Evolutionary conservation across 495 filamentous ascomycete genomes (phyloP).

Genomic region (Chlorociboria aeruginascens): DNA sequence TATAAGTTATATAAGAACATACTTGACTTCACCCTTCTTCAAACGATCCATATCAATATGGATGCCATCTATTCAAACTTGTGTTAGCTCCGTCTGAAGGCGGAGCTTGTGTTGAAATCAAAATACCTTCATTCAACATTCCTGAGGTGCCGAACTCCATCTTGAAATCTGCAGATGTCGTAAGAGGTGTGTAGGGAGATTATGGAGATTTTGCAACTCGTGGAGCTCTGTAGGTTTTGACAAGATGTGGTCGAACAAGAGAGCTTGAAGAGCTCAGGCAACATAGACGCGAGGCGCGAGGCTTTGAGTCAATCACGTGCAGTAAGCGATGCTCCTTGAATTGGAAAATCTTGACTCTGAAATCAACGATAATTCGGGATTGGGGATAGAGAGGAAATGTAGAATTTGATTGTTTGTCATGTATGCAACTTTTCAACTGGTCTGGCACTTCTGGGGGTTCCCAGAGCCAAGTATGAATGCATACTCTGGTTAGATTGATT

Average conservation of each 20-base stretch:
- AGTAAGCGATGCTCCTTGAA: background rate
- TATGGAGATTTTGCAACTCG: background rate
- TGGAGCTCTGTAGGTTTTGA: background rate
- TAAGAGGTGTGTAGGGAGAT: background rate
- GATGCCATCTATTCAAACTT: slow-evolving; percentile 68
- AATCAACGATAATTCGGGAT: too few species aligned
- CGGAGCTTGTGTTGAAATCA: slow-evolving; percentile 5
- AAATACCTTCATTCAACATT: slow-evolving; percentile 57
- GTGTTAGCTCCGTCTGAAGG: slow-evolving; percentile 10
- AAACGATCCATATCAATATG: slow-evolving; percentile 95
- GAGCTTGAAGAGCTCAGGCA: slow-evolving; percentile 18
- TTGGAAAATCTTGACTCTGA: too few species aligned
- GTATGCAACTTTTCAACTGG: too few species aligned
- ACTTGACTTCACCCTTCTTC: slow-evolving; percentile 89
- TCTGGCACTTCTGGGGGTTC: too few species aligned
- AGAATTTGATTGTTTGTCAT: background rate
- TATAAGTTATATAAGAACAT: slow-evolving; percentile 25
- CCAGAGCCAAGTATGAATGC: too few species aligned
- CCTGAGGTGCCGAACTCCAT: slow-evolving; percentile 57
- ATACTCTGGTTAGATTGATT: too few species aligned
- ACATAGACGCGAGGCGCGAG: slow-evolving; percentile 15
- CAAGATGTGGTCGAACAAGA: slow-evolving; percentile 1
- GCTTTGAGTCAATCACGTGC: background rate
- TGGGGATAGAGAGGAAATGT: background rate
- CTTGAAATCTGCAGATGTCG: slow-evolving; percentile 10